Evolutionary conservation across 2,329 filamentous ascomycete genomes (phyloP), one percentile per base, ranked within the genome.

Genomic region (Hymenoscyphus fructigenus): DNA sequence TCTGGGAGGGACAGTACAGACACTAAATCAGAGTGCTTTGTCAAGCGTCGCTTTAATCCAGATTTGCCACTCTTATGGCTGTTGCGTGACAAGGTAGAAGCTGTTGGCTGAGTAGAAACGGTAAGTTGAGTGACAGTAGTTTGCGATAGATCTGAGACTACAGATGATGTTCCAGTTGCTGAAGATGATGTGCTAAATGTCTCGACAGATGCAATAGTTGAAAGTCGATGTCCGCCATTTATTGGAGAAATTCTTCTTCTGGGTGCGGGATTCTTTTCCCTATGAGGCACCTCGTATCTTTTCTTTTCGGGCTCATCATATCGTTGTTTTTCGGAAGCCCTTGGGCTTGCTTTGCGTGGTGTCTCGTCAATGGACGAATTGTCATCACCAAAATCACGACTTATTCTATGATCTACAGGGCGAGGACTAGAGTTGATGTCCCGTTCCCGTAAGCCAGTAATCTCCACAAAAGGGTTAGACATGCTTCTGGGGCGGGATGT

Each of bases 11-110:
- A 98, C 9, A 99, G 82, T 2, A 97, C 92, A 0, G 95, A 98
- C 47, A 99, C 92, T 28, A 99, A 83, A 76, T 99, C 95, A 17
- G 93, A 93, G 77, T 98, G 93, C 65, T 91, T 96, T 3, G 93
- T 97, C 47, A 97, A 83, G 66, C 91, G 87, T 68, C 92, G 80
- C 75, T 73, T 79, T 75, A 76, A 75, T 75, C 69, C 76, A 78
- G 75, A 78, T 66, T 50, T 77, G 72, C 68, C 81, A 76, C 60
- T 80, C 76, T 65, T 70, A 20, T 67, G 67, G 28, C 66, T 71
- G 44, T 67, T 70, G 10, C 78, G 67, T n/a, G 72, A 73, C 10
- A 74, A 57, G 59, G 68, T 70, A 10, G 71, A 74, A 2, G 59
- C 53, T 9, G 69, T 70, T 36, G 70, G 62, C 20, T 57, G 66